Evolutionary conservation across 208 protist genomes (phyloP).

Genomic region (Dictyostelium gargantuum): DNA sequence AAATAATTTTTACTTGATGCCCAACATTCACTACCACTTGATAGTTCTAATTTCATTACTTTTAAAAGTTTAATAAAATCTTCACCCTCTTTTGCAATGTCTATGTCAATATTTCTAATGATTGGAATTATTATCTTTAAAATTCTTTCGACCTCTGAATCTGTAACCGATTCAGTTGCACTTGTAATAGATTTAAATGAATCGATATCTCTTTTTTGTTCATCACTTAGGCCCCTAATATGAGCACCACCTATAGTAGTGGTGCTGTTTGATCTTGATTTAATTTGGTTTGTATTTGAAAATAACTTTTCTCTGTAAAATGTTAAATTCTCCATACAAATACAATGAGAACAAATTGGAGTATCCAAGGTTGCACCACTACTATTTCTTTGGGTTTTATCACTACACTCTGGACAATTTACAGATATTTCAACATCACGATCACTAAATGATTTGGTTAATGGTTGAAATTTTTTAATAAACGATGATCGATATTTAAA

Average conservation of each 20-base stretch:
- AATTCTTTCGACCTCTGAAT: conserved; percentile 63
- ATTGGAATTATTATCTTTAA: conserved; percentile 15
- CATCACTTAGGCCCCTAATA: neutral
- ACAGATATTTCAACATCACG: neutral
- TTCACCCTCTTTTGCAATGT: neutral
- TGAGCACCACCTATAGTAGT: neutral
- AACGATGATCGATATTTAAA: neutral
- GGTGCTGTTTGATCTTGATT: neutral
- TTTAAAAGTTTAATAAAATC: conserved; percentile 54
- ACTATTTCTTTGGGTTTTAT: neutral
- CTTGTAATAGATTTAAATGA: neutral
- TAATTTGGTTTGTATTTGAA: neutral
- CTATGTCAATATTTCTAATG: neutral
- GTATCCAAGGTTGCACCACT: neutral
- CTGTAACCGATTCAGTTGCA: neutral
- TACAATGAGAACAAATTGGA: conserved; percentile 12
- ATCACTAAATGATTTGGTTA: neutral
- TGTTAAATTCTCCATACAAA: neutral
- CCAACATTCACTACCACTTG: neutral
- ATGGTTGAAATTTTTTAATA: neutral
- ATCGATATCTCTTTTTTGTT: neutral
- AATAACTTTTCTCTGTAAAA: conserved; percentile 12
- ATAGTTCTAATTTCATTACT: conserved; percentile 65
- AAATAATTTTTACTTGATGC: conserved; percentile 58
- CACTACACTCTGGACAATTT: neutral